Evolutionary conservation across 2,329 filamentous ascomycete species (phyloP).

Genomic region (Botryotinia calthae): DNA sequence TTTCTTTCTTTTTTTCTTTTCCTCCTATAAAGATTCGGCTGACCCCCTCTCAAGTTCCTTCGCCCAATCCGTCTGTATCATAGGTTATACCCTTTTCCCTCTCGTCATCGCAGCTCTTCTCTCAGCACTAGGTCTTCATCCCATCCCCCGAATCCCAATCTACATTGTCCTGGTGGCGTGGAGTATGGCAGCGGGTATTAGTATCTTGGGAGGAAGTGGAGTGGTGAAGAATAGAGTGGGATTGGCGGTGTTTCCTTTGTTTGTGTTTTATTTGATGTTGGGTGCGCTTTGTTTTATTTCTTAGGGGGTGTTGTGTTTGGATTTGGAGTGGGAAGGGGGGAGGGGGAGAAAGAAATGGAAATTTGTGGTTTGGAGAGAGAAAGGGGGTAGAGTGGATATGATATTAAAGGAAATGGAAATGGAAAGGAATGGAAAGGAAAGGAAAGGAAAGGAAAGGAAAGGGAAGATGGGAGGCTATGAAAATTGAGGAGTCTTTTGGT

Average conservation of each 20-base stretch:
- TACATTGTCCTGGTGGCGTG: conserved; percentile 86
- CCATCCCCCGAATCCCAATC: conserved; percentile 81
- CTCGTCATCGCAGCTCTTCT: conserved; percentile 89
- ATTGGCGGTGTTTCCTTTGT: conserved; percentile 23
- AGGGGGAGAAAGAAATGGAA: not conserved
- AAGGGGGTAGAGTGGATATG: not conserved
- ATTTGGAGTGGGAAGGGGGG: too few relatives aligned
- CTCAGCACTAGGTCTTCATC: conserved; percentile 76
- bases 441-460: too few relatives aligned
- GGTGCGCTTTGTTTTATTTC: conserved; percentile 23
- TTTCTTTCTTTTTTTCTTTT: not conserved
- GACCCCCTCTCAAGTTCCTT: conserved; percentile 66
- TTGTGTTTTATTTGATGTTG: conserved; percentile 24
- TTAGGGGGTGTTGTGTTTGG: not conserved
- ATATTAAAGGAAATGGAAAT: too few relatives aligned
- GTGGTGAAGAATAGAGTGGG: conserved; percentile 25
- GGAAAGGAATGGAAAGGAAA: too few relatives aligned
- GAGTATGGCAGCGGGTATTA: conserved; percentile 76
- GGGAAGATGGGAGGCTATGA: not conserved
- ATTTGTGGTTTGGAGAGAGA: not conserved
- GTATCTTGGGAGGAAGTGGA: conserved; percentile 24
- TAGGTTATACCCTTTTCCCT: conserved; percentile 96
- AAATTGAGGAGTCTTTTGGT: not conserved
- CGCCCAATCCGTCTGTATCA: conserved; percentile 95
- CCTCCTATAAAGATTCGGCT: not conserved